Percentiles rank a stretch among this genome's conserved stretches.
Conservation (phyloP, 177 flowering plant genomes). For the Tripterygium wilfordii region DNA sequence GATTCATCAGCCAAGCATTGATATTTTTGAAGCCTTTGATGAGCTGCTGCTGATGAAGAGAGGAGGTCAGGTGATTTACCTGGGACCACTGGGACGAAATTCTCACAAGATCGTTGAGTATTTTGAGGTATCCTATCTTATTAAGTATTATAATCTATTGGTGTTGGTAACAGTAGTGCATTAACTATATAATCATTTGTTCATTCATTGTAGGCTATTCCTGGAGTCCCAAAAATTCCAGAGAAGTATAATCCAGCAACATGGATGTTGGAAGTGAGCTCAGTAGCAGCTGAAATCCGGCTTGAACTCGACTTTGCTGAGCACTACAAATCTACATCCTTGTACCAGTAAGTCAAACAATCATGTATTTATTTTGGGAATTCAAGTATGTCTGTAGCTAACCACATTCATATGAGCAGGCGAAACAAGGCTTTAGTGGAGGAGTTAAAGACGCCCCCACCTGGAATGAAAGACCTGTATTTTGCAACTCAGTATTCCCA, state of each 20-base stretch:
- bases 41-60: slow-evolving; percentile 85
- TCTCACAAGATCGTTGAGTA: slow-evolving; percentile 66
- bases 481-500: slow-evolving; percentile 61
- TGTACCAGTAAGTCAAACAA: slow-evolving; percentile 51
- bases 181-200: background rate
- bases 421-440: slow-evolving; percentile 59
- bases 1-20: slow-evolving; percentile 87
- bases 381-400: too few species aligned
- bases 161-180: background rate
- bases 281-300: slow-evolving; percentile 61
- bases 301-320: slow-evolving; percentile 76
- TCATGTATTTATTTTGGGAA: background rate
- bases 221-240: slow-evolving; percentile 63
- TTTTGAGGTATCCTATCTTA: slow-evolving; percentile 55
- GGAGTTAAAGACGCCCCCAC: slow-evolving; percentile 57
- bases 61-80: slow-evolving; percentile 87
- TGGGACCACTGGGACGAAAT: slow-evolving; percentile 62
- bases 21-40: slow-evolving; percentile 82
- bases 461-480: slow-evolving; percentile 62
- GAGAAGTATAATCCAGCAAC: slow-evolving; percentile 79
- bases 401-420: slow-evolving; percentile 31
- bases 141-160: too few species aligned
- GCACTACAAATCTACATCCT: slow-evolving; percentile 53
- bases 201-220: slow-evolving; percentile 38
- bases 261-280: slow-evolving; percentile 95